A percentile compares a stretch with the other conserved stretches of the same genome.
phyloP scores from a whole-genome alignment of 441 rosid species.

The Erysimum pusillum region DNA sequence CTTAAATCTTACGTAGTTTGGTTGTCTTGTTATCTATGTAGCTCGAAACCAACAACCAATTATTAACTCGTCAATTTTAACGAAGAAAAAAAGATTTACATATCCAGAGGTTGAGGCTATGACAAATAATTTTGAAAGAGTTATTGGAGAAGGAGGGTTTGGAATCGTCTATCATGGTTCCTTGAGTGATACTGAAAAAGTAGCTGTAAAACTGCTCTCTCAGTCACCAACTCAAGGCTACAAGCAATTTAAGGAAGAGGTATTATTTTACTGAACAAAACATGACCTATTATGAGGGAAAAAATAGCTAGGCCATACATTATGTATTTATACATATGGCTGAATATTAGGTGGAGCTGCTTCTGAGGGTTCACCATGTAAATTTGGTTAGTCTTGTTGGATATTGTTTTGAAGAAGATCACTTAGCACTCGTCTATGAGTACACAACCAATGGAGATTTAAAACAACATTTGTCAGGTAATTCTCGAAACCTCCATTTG shows the following conservation, averaged over 20 bases:
- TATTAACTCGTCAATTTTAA: background rate
- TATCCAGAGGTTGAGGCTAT: background rate
- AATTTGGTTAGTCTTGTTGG: conserved; percentile 2
- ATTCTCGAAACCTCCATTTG: background rate
- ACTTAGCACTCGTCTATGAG: background rate
- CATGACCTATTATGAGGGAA: background rate
- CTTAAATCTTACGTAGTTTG: too few relatives aligned
- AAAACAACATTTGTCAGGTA: background rate
- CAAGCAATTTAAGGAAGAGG: background rate
- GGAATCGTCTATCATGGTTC: background rate
- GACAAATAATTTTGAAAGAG: background rate
- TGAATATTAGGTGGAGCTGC: background rate
- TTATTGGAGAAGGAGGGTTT: background rate
- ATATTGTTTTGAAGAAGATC: background rate
- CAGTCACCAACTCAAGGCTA: background rate
- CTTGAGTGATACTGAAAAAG: background rate
- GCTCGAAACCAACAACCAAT: background rate
- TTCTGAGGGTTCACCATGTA: background rate
- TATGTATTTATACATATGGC: background rate
- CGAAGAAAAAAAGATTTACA: background rate
- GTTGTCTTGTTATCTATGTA: background rate
- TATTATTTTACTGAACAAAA: background rate
- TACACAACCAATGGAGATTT: background rate
- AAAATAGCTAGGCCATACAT: background rate
- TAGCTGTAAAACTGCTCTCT: background rate